A percentile compares a stretch with the other conserved stretches of the same genome.
These are phyloP conservation scores for Backusella parvicylindrica DNA, from an alignment of 192 early-diverging fungal species.

Conservation along the genomic window DNA sequence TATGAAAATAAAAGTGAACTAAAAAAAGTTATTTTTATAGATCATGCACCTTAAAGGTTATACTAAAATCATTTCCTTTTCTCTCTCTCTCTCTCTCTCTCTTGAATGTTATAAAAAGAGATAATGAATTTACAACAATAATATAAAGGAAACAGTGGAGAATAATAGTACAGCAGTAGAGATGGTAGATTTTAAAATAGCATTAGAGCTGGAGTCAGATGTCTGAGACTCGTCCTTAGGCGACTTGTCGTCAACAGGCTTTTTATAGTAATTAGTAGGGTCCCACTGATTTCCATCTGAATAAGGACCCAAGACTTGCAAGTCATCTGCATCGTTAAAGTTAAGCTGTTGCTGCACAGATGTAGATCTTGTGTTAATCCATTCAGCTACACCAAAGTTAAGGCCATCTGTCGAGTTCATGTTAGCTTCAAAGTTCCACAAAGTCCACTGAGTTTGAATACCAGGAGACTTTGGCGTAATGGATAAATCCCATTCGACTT, in stretches of 20 bases:
- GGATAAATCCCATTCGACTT: conserved; percentile 36
- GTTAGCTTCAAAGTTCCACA: conserved; percentile 22
- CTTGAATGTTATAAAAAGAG: neutral
- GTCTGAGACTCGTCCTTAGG: neutral
- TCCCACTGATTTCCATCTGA: conserved; percentile 3
- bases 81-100: neutral
- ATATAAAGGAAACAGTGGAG: neutral
- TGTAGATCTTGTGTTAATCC: conserved; percentile 11
- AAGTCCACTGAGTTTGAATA: conserved; percentile 11
- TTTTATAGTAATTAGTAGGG: neutral
- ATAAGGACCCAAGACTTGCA: conserved; percentile 16
- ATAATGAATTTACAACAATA: neutral
- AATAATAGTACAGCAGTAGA: neutral
- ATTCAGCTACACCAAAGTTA: conserved; percentile 25
- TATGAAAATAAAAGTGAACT: neutral
- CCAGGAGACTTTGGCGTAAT: conserved; percentile 22
- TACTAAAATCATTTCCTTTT: neutral
- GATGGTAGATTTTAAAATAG: neutral
- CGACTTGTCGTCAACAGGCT: neutral
- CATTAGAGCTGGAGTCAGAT: neutral
- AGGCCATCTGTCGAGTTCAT: conserved; percentile 14
- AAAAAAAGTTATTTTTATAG: neutral
- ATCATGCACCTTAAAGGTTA: neutral
- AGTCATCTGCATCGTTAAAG: conserved; percentile 28
- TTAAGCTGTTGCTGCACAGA: conserved; percentile 10